Evolutionary conservation across 306 rosid species (phyloP), one percentile per base, ranked within the genome.

Genomic region (Cicer judaicum): DNA sequence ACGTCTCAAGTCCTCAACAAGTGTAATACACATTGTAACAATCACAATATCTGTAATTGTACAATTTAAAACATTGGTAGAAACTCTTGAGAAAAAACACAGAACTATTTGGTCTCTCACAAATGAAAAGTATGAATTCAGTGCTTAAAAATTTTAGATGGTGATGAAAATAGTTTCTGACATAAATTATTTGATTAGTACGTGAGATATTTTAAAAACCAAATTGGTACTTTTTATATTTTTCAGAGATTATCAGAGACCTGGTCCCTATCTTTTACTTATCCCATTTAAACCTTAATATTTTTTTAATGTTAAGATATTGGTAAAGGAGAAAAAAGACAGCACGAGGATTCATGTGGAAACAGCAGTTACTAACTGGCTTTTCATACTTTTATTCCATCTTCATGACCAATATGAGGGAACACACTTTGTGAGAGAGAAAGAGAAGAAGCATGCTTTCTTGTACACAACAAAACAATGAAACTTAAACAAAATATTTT

Each of bases 271-370:
- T 24, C 34, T 24, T 24, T 24, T 24, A 24, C 4, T 24, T 24
- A 24, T 24, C 34, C 34, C 4, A 24, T 24, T 21, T 21, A 21
- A 21, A 49, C 16, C 9, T 10, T 21, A 21, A 18, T 56, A 24
- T 19, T 56, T 34, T 77, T 75, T 79, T 61, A 71, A 75, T 82
- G 53, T 29, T 18, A 52, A 70, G 52, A 56, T 72, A 46, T 70
- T 54, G 68, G 46, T 24, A 19, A 79, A 81, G 77, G 75, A 73
- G 70, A 71, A 80, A 85, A 84, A 77, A 75, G 89, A 78, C 85
- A 81, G 69, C 73, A 49, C 74, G 81, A 82, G 89, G 87, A 87
- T 91, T 93, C 98, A 91, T 88, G 96, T 87, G 97, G 86, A 83
- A 53, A 84, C 82, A 78, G 85, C 85, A 85, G 84, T 75, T 59